phyloP scores from a whole-genome alignment of 2,329 filamentous ascomycete species.

The Aspergillus calidoustus region DNA sequence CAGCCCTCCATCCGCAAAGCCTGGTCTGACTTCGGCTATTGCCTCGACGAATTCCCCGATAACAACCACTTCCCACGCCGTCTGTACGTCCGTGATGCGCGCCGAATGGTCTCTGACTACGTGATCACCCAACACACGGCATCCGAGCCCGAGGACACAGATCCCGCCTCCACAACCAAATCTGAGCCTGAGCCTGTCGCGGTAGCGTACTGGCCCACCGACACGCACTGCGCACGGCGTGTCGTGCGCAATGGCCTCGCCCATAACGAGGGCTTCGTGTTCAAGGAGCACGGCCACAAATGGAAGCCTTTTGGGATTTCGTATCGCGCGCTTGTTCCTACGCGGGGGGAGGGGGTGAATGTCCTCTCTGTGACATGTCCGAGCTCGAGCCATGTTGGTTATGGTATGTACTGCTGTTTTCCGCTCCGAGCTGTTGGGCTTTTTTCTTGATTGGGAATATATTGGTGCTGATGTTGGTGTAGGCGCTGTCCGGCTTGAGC shows the following conservation, averaged over 20 bases:
- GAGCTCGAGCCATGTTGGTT: neutral
- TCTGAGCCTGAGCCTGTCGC: too few species aligned
- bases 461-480: too few species aligned
- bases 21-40: slow-evolving; percentile 1
- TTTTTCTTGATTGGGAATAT: too few species aligned
- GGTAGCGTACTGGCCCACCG: too few species aligned
- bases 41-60: slow-evolving; percentile 5
- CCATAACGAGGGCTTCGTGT: neutral
- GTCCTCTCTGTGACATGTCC: neutral
- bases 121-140: slow-evolving; percentile 6
- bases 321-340: neutral
- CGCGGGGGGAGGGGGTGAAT: neutral
- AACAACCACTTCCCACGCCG: slow-evolving; percentile 3
- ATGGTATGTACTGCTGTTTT: neutral
- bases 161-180: too few species aligned
- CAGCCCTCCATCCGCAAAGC: neutral
- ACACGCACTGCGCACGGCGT: neutral
- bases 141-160: neutral
- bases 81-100: slow-evolving; percentile 4
- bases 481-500: neutral
- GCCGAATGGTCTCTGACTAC: slow-evolving; percentile 3
- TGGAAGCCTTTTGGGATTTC: neutral
- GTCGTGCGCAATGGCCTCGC: neutral
- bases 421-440: too few species aligned
- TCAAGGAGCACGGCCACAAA: neutral